Base-by-base conservation (phyloP, 2,329 filamentous ascomycete species). In the Sclerotinia sclerotiorum region DNA sequence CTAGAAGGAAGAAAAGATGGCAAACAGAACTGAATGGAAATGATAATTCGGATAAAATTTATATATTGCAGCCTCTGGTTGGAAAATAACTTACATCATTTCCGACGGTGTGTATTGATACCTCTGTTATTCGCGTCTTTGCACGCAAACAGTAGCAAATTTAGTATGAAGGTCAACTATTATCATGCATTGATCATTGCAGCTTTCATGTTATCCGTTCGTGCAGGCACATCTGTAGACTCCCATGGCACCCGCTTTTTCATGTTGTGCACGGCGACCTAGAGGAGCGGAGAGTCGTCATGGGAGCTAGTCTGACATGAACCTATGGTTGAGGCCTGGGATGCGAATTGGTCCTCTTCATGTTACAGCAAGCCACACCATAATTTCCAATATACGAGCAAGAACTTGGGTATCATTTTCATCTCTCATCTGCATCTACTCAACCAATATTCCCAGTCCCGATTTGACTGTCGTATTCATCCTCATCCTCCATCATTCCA, bases 391-490 rank as follows among this genome's bases (percentile, higher is more conserved):
- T 24, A 35, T 51, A 10, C 39, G 21, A 13, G 46, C 46, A 24
- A 27, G 15, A 51, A 39, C 29, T 49, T 62, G 60, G 60, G 60
- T 62, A 62, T 62, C 60, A 62, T 17, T 62, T 51, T 35, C 21
- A 51, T 62, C 60, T 62, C 44, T 62, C 29, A 62, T 62, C 32
- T 39, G 32, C 2, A 11, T n/a, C 32, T 56, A n/a, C 29, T 56
- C 58, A 15, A 39, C 48, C 13, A 8, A 51, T 27, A 3, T 21
- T 21, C 13, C 15, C 5, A 21, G 7, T 15, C 10, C n/a, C 13
- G 7, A 44, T 24, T 15, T 10, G n/a, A 27, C 0, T 27, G 5
- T n/a, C 27, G 8, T 17, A 56, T 21, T 35, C 29, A 11, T 29
- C 24, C 27, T 49, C 19, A 19, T 24, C 32, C 44, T 4, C 13